Conservation (phyloP, 257 asterid species). For the Solanum appendiculatum region DNA sequence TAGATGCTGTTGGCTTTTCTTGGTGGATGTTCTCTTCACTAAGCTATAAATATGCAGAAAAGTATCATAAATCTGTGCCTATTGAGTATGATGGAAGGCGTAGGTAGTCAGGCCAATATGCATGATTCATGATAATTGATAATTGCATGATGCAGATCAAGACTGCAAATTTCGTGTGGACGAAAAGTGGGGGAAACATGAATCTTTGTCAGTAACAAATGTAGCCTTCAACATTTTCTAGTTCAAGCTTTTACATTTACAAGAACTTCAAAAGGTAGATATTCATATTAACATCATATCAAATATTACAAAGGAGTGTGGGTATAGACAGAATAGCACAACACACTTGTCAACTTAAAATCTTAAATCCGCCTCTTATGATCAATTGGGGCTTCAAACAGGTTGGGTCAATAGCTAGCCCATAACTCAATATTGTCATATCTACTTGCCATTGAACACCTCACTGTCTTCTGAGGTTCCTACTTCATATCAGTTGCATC, state of each 20-base stretch:
- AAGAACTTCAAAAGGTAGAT: background rate
- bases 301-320: background rate
- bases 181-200: background rate
- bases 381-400: background rate
- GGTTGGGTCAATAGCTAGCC: background rate
- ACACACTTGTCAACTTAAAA: background rate
- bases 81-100: conserved; percentile 6
- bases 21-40: conserved; percentile 5
- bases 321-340: background rate
- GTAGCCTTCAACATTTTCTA: background rate
- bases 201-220: background rate
- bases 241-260: background rate
- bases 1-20: background rate
- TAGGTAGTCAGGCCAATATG: conserved; percentile 29
- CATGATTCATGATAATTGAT: conserved; percentile 9
- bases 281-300: background rate
- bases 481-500: background rate
- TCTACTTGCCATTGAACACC: background rate
- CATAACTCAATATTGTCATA: background rate
- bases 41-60: conserved; percentile 1
- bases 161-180: background rate
- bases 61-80: conserved; percentile 1
- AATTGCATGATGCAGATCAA: background rate
- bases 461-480: background rate
- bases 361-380: background rate